These are phyloP conservation scores for Fusarium domesticum DNA, from an alignment of 2,329 filamentous ascomycete species.

Conservation along the genomic window DNA sequence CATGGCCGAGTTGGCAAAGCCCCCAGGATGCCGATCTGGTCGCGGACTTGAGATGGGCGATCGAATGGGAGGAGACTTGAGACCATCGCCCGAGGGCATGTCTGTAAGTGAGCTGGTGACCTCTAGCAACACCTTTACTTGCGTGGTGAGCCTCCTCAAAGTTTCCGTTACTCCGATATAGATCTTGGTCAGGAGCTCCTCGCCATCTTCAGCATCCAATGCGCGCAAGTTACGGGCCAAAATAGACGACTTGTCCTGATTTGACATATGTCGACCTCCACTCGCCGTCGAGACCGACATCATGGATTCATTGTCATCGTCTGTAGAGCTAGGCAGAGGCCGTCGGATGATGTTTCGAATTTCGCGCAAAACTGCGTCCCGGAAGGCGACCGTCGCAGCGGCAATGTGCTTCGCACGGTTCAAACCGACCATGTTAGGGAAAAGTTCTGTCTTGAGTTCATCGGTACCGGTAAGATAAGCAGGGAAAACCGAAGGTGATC, in stretches of 20 bases:
- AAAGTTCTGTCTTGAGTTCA: constrained; percentile 66
- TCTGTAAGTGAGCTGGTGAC: constrained; percentile 73
- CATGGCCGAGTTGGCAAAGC: constrained; percentile 25
- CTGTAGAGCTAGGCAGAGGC: constrained; percentile 85
- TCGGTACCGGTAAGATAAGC: constrained; percentile 74
- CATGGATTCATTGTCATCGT: constrained; percentile 90
- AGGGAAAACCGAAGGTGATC: constrained; percentile 68
- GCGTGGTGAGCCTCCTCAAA: constrained; percentile 77
- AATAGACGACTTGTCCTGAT: constrained; percentile 86
- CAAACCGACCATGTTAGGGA: constrained; percentile 72
- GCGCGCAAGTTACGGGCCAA: constrained; percentile 84
- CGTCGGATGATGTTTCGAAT: constrained; percentile 80
- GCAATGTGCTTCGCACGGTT: constrained; percentile 76
- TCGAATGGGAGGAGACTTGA: constrained; percentile 47
- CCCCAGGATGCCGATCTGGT: constrained; percentile 30
- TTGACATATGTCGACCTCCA: constrained; percentile 64
- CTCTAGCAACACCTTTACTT: constrained; percentile 92
- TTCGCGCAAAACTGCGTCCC: constrained; percentile 80
- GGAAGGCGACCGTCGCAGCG: constrained; percentile 77
- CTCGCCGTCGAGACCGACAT: constrained; percentile 77
- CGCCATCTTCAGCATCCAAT: constrained; percentile 78
- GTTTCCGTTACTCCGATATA: constrained; percentile 89
- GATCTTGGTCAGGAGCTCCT: constrained; percentile 75
- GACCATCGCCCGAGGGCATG: constrained; percentile 35
- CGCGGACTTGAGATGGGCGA: constrained; percentile 54